Percentiles rank a stretch among this genome's conserved stretches.
Conservation (phyloP, 164 flowering plant genomes). For the Buxus sempervirens region DNA sequence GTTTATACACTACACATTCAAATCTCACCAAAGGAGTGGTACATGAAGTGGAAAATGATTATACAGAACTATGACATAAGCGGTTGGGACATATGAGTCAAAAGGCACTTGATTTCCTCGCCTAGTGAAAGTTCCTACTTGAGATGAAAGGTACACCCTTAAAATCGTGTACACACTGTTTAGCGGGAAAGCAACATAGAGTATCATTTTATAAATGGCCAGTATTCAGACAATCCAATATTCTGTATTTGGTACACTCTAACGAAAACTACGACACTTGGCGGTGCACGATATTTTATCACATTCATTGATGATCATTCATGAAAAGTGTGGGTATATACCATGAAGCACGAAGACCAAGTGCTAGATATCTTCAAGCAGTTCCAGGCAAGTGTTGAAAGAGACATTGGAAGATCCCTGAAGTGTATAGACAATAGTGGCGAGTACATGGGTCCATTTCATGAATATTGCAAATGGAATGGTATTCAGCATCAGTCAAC, state of each 20-base stretch:
- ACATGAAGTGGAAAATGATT: background rate
- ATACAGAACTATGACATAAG: background rate
- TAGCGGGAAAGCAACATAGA: constrained; percentile 15
- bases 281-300: constrained; percentile 4
- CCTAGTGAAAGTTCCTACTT: background rate
- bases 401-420: background rate
- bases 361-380: background rate
- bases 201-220: too few species aligned
- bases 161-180: background rate
- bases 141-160: background rate
- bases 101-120: too few species aligned
- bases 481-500: background rate
- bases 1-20: background rate
- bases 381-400: background rate
- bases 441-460: background rate
- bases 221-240: background rate
- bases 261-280: background rate
- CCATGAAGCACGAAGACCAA: constrained; percentile 2
- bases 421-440: background rate
- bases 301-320: constrained; percentile 7
- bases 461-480: background rate
- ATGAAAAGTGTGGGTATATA: constrained; percentile 2
- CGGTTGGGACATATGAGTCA: too few species aligned
- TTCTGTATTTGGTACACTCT: constrained; percentile 5
- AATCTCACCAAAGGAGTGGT: background rate